phyloP scores from a whole-genome alignment of 208 protist genomes.

The Perkinsela sp. region DNA sequence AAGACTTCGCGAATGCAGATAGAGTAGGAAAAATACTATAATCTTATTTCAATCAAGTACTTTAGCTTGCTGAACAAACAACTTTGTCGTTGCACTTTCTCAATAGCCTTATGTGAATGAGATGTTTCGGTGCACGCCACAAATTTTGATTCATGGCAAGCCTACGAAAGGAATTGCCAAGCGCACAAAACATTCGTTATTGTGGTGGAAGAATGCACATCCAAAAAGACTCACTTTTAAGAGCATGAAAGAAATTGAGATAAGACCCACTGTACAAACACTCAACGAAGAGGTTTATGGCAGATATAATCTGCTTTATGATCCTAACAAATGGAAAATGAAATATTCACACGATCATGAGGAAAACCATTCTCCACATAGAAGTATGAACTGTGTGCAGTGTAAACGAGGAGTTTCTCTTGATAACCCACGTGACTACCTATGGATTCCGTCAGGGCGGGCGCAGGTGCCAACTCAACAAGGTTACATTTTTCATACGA shows the following conservation, averaged over 20 bases:
- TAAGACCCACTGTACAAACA: neutral
- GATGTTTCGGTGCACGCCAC: neutral
- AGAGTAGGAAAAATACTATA: no score
- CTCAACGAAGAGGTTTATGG: neutral
- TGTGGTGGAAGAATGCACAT: neutral
- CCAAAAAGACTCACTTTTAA: neutral
- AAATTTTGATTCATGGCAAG: neutral
- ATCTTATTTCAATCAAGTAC: no score
- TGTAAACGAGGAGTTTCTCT: neutral
- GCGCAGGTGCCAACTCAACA: neutral
- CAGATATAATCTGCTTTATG: neutral
- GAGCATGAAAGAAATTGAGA: neutral
- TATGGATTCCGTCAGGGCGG: neutral
- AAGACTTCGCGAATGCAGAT: no score
- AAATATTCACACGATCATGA: neutral
- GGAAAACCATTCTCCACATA: neutral
- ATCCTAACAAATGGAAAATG: neutral
- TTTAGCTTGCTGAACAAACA: no score
- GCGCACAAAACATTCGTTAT: neutral
- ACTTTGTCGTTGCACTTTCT: no score
- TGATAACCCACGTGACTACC: neutral
- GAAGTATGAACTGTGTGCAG: neutral
- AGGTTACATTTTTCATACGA: neutral
- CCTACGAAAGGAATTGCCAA: neutral
- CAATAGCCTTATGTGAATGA: no score